These are phyloP conservation scores for Metschnikowia gelsemii DNA, from an alignment of 805 yeast genomes.

Conservation along the genomic window DNA sequence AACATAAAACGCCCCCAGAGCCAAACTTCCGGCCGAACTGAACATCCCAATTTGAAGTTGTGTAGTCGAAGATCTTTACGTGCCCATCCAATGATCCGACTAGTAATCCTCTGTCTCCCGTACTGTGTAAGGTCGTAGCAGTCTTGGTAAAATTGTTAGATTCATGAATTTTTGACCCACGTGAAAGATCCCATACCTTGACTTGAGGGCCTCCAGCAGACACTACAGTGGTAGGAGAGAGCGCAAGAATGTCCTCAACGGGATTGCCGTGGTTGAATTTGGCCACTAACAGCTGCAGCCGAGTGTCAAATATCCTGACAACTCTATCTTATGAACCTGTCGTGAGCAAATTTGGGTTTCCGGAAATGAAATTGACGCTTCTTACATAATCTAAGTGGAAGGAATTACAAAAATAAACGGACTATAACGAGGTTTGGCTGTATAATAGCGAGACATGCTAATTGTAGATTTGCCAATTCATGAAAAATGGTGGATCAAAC, in stretches of 20 bases:
- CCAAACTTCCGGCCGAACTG: constrained; percentile 98
- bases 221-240: constrained; percentile 71
- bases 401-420: too few species aligned
- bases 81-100: constrained; percentile 98
- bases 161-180: constrained; percentile 68
- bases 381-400: constrained; percentile 88
- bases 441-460: too few species aligned
- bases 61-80: constrained; percentile 87
- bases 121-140: constrained; percentile 76
- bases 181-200: constrained; percentile 88
- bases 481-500: too few species aligned
- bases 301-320: constrained; percentile 80
- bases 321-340: constrained; percentile 94
- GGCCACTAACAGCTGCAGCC: constrained; percentile 58
- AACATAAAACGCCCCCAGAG: constrained; percentile 76
- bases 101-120: constrained; percentile 74
- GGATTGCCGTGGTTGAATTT: constrained; percentile 72
- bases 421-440: too few species aligned
- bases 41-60: constrained; percentile 73
- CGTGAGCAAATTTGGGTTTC: constrained; percentile 72
- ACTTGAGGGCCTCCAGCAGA: constrained; percentile 80
- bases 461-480: too few species aligned
- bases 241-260: constrained; percentile 78
- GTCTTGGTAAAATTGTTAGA: constrained; percentile 89
- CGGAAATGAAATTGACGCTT: constrained; percentile 73